Evolutionary conservation across 148 eudicot genomes (phyloP).

Genomic region (Polygonum maritimum): DNA sequence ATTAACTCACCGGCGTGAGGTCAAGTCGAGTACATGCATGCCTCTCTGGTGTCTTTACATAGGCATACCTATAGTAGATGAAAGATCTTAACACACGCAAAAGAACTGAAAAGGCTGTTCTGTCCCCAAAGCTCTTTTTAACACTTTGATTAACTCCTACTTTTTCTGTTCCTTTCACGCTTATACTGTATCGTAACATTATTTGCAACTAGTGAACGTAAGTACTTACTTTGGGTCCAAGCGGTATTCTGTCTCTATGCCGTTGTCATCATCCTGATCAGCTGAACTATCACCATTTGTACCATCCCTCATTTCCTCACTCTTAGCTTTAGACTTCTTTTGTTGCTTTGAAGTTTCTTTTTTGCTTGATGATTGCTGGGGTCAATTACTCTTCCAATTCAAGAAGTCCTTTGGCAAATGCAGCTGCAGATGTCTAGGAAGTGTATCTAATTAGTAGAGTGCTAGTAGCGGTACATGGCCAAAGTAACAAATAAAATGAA

Average conservation of each 20-base stretch:
- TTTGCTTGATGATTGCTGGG: slow-evolving; percentile 31
- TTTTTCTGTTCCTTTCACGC: not conserved
- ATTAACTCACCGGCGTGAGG: slow-evolving; percentile 74
- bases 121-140: not conserved
- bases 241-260: slow-evolving; percentile 81
- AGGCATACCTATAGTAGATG: slow-evolving; percentile 57
- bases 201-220: not conserved
- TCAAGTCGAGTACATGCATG: slow-evolving; percentile 94
- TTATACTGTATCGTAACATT: not conserved
- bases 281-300: slow-evolving; percentile 51
- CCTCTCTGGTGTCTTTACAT: slow-evolving; percentile 86
- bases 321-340: slow-evolving; percentile 36
- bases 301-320: slow-evolving; percentile 42
- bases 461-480: not conserved
- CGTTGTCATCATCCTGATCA: slow-evolving; percentile 88
- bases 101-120: not conserved
- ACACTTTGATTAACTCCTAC: not conserved
- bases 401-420: slow-evolving; percentile 99
- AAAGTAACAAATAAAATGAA: not conserved
- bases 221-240: slow-evolving; percentile 78
- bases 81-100: not conserved
- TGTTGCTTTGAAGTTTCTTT: slow-evolving; percentile 43
- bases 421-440: slow-evolving; percentile 95
- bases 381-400: slow-evolving; percentile 96
- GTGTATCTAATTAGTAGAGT: not conserved